Percentiles rank a stretch among this genome's conserved stretches.
Conservation (phyloP, 2,329 filamentous ascomycete genomes). For the Beauveria medogensis region DNA sequence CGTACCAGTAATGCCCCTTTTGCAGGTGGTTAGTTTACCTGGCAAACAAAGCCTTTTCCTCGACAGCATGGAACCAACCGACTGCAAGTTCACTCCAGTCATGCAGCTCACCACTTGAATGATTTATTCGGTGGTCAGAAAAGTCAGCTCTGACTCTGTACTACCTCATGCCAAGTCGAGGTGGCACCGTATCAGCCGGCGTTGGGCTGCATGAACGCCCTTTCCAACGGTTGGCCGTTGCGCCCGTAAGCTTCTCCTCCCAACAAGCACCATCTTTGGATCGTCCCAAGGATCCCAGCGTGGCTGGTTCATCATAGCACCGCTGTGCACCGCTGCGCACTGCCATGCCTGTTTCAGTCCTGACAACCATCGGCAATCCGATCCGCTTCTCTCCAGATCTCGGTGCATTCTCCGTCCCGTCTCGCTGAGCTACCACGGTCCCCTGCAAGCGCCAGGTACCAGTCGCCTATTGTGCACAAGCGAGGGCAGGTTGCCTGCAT, state of each 20-base stretch:
- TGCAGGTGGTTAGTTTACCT: no score
- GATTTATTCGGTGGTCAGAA: no score
- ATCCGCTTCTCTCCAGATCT: neutral
- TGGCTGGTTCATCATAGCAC: constrained; percentile 4
- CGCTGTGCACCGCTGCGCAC: neutral
- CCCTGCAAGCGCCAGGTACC: constrained; percentile 5
- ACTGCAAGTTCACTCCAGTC: no score
- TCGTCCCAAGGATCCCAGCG: neutral
- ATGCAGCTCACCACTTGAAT: no score
- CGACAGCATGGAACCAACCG: no score
- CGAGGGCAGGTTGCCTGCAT: neutral
- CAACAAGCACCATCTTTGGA: neutral
- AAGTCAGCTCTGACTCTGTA: no score
- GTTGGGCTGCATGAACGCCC: neutral
- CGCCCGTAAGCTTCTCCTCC: neutral
- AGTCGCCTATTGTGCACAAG: constrained; percentile 1
- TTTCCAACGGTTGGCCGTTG: neutral
- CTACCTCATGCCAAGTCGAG: no score
- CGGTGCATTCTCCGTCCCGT: neutral
- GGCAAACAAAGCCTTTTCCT: no score
- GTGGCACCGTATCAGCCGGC: no score
- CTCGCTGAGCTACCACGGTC: neutral
- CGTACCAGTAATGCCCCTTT: no score
- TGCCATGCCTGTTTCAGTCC: neutral
- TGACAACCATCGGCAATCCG: neutral